Base-by-base conservation (phyloP, 495 filamentous ascomycete species). In the Penicillium daleae region DNA sequence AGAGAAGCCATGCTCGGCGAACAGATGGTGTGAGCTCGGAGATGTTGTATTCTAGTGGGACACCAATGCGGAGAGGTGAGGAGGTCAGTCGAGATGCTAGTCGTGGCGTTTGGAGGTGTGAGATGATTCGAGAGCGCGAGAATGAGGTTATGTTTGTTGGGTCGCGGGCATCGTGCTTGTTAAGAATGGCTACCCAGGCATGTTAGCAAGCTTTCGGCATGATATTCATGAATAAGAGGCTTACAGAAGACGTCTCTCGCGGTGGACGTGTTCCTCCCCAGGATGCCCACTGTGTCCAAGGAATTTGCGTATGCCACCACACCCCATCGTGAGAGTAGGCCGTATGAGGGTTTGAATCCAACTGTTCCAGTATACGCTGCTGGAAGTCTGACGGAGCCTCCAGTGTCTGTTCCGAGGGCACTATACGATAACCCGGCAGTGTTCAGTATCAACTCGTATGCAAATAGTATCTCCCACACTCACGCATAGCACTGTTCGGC, bases 281-380 rank as follows among this genome's bases (percentile, higher is more conserved):
- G 59, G 2, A 99, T 81, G 0, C 96, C 96, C 6, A 99, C 92
- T 2, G 95, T 99, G 70, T 99, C 95, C 7, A 99, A 73, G 4
- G 92, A 97, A 68, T 98, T 97, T 19, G 96, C 95, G 72, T 98
- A 99, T 22, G 93, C 90, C 31, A 98, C 83, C 9, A 99, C 93
- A 19, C 95, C 95, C 84, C 89, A 92, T 51, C 95, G 83, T 56
- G 92, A 96, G 33, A 94, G 68, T 65, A 90, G 74, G 10, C 92
- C 92, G 69, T 96, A 96, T 6, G 91, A 96, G 15, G 95, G 95
- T 76, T 99, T 99, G 77, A 93, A 97, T 0, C 95, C 95, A 26
- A 96, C 84, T 13, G 87, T 83, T 9, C 93, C 92, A 6, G 89
- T 93, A 70, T 96, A 98, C 13, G 95, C 92, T 19, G 96, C 94